Conservation (phyloP, 345 rosid genomes). For the Xanthoceras sorbifolium region DNA sequence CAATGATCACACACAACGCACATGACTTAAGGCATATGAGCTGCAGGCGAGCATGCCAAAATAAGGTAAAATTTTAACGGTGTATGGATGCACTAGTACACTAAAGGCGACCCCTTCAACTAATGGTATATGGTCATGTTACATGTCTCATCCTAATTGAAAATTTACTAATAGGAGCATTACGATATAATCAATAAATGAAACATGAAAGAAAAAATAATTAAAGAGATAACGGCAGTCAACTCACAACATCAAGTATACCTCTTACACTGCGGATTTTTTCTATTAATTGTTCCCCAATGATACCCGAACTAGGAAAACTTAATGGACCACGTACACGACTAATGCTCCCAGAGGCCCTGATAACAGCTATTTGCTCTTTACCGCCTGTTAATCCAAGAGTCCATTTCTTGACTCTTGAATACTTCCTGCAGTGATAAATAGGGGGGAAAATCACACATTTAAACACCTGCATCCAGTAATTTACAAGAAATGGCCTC, state of each 20-base stretch:
- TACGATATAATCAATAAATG: background rate
- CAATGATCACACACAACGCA: too few species aligned
- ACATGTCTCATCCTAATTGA: background rate
- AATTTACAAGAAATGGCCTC: constrained; percentile 11
- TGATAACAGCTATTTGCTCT: constrained; percentile 80
- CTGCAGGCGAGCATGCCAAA: too few species aligned
- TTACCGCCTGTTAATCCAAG: constrained; percentile 82
- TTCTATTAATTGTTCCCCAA: constrained; percentile 86
- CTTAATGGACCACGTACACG: constrained; percentile 76
- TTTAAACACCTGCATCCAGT: background rate
- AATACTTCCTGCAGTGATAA: constrained; percentile 67
- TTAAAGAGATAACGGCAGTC: background rate
- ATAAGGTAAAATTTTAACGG: too few species aligned
- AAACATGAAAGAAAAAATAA: background rate
- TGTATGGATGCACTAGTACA: too few species aligned
- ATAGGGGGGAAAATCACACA: constrained; percentile 1
- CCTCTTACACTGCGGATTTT: constrained; percentile 86
- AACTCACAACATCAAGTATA: constrained; percentile 26
- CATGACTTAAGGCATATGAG: too few species aligned
- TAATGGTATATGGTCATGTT: background rate
- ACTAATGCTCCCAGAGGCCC: constrained; percentile 92
- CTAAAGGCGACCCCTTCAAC: too few species aligned
- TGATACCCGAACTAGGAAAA: constrained; percentile 60
- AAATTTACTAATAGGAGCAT: background rate
- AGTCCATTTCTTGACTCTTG: constrained; percentile 82